These are phyloP conservation scores for Tylopilus sp. DNA, from an alignment of 1,284 basidiomycete genomes.

Conservation along the genomic window DNA sequence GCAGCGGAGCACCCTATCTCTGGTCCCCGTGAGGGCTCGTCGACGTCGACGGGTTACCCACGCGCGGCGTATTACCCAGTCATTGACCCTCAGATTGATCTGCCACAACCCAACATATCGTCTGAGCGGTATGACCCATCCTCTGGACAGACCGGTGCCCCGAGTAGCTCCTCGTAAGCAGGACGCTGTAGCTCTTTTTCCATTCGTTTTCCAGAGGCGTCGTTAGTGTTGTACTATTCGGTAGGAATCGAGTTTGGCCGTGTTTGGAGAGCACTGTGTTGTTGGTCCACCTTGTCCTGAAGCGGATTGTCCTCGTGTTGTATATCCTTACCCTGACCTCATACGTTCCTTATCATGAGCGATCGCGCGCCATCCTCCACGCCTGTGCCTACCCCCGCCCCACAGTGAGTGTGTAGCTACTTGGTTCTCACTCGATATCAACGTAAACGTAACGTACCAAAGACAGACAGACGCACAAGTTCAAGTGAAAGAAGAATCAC, in stretches of 20 bases:
- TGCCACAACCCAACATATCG: constrained; percentile 33
- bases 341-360: constrained; percentile 33
- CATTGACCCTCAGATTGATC: constrained; percentile 40
- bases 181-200: background rate
- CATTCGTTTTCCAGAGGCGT: background rate
- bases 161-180: constrained; percentile 17
- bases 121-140: constrained; percentile 35
- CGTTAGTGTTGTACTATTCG: constrained; percentile 13
- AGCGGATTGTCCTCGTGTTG: constrained; percentile 11
- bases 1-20: constrained; percentile 21
- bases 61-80: constrained; percentile 36
- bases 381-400: background rate
- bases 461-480: background rate
- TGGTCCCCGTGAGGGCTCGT: constrained; percentile 14
- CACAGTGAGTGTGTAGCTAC: constrained; percentile 17
- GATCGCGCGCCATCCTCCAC: constrained; percentile 9
- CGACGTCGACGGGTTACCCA: constrained; percentile 19
- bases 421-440: constrained; percentile 1
- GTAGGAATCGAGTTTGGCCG: constrained; percentile 18
- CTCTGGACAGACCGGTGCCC: constrained; percentile 9
- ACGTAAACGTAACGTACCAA: too few species aligned
- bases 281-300: background rate
- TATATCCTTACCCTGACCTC: constrained; percentile 15
- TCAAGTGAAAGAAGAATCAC: constrained; percentile 13
- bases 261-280: constrained; percentile 22